Evolutionary conservation across 2,329 filamentous ascomycete genomes (phyloP).

Genomic region (Sporothrix variecibatus): DNA sequence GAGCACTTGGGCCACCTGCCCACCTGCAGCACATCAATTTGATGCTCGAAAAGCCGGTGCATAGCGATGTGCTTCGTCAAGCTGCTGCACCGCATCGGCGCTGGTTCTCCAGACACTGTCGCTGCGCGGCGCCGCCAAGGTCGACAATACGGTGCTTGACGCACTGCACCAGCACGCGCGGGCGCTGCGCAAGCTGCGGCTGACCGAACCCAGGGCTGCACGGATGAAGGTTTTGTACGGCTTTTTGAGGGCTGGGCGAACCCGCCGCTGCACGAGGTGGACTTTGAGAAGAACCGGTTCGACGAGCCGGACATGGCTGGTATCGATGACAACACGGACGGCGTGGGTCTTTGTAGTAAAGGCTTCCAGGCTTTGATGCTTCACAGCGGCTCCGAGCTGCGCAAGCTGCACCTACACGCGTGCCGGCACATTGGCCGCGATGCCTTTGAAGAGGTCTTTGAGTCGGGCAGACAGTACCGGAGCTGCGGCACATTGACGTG

Average conservation of each 20-base stretch:
- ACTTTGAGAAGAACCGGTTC: slow-evolving; percentile 76
- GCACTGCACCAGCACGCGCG: slow-evolving; percentile 71
- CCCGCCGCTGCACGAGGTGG: slow-evolving; percentile 66
- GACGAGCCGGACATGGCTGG: slow-evolving; percentile 71
- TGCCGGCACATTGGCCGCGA: slow-evolving; percentile 77
- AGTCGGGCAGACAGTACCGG: slow-evolving; percentile 60
- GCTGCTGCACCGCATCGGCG: slow-evolving; percentile 64
- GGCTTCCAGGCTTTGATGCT: slow-evolving; percentile 81
- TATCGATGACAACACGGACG: slow-evolving; percentile 63
- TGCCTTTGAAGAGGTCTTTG: slow-evolving; percentile 75
- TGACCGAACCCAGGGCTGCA: slow-evolving; percentile 77
- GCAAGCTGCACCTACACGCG: slow-evolving; percentile 73
- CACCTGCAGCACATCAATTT: slow-evolving; percentile 75
- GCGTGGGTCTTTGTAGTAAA: slow-evolving; percentile 71
- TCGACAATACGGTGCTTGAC: slow-evolving; percentile 69
- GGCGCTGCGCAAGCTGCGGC: slow-evolving; percentile 72
- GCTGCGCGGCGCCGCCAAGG: slow-evolving; percentile 65
- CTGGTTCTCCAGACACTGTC: slow-evolving; percentile 73
- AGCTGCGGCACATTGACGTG: slow-evolving; percentile 71
- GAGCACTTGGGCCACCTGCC: slow-evolving; percentile 62
- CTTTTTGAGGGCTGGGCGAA: slow-evolving; percentile 81
- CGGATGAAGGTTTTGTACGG: slow-evolving; percentile 69
- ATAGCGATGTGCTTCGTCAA: slow-evolving; percentile 59
- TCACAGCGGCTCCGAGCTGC: slow-evolving; percentile 71
- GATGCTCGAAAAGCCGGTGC: slow-evolving; percentile 60